Base-by-base conservation (phyloP, 192 early-diverging fungal genomes). In the Coemansia sp. region DNA sequence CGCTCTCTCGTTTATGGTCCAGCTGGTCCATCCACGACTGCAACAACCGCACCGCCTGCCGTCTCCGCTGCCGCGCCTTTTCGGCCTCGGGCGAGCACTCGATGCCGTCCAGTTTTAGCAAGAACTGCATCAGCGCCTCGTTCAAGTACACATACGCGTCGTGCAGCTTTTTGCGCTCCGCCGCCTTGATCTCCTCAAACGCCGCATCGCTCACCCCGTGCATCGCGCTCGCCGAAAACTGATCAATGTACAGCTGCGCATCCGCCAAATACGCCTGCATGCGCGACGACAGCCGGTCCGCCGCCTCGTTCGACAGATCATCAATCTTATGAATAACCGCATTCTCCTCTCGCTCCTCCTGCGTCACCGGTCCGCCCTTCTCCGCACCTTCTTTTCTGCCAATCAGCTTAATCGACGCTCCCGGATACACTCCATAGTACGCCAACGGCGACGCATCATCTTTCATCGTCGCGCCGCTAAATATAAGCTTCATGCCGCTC, bases 1-100 rank as follows among this genome's bases (percentile, higher is more conserved):
- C 85, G 15, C 65, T 66, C n/a, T 84, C 84, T 62, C 85, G 88
- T 59, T 86, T 73, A 35, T 71, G 79, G 83, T 95, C 93, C 69
- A 92, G 82, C 60, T 84, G 72, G 73, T 94, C 92, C 74, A 94
- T 77, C 75, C 86, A 79, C 54, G 78, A 84, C 77, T 95, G 93
- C 19, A 89, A 79, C 37, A 82, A 64, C 64, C 83, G 78, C 39
- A 95, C 92, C 4, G 85, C 87, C 70, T 91, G 86, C 61, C 85
- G 81, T 74, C 93, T 72, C 72, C 86, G 87, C 71, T 83, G 67
- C 48, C 93, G 70, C 8, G 91, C 91, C 29, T 84, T 83, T 24
- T 90, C 87, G 60, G 90, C 87, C 2, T 87, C 89, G 8, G 85
- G 78, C 53, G 85, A 85, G 48, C 87, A 89, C 35, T 75, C 83